Evolutionary conservation across 129 eudicot species (phyloP).

Genomic region (Logfia minima): DNA sequence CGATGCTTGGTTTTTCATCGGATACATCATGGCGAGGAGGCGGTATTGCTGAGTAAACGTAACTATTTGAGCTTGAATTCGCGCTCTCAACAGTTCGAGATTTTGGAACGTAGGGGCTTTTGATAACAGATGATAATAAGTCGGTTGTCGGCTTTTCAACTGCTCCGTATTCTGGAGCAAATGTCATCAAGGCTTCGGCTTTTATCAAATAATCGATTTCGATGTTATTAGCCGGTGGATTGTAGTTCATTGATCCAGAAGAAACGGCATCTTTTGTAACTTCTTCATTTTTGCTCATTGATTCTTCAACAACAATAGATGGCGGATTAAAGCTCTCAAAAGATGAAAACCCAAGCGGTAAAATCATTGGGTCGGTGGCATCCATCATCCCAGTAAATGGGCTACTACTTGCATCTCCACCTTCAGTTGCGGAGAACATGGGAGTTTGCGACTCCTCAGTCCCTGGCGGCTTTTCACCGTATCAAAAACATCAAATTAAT

Average conservation of each 20-base stretch:
- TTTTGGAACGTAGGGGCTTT: constrained; percentile 76
- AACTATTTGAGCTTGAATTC: constrained; percentile 70
- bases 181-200: constrained; percentile 90
- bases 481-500: constrained; percentile 21
- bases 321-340: constrained; percentile 75
- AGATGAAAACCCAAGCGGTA: constrained; percentile 69
- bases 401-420: constrained; percentile 78
- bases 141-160: constrained; percentile 66
- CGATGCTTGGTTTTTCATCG: constrained; percentile 50
- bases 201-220: constrained; percentile 79
- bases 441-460: constrained; percentile 79
- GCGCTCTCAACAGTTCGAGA: constrained; percentile 69
- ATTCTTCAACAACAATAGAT: constrained; percentile 60
- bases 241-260: constrained; percentile 53
- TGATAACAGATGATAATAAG: constrained; percentile 56
- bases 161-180: constrained; percentile 95
- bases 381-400: constrained; percentile 76
- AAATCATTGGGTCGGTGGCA: constrained; percentile 70
- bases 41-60: constrained; percentile 84
- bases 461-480: constrained; percentile 86
- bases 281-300: constrained; percentile 61
- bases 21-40: constrained; percentile 65
- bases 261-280: constrained; percentile 42
- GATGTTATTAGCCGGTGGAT: constrained; percentile 43
- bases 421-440: constrained; percentile 63